Base-by-base conservation (phyloP, 495 filamentous ascomycete genomes). In the Cladorrhinum samala region DNA sequence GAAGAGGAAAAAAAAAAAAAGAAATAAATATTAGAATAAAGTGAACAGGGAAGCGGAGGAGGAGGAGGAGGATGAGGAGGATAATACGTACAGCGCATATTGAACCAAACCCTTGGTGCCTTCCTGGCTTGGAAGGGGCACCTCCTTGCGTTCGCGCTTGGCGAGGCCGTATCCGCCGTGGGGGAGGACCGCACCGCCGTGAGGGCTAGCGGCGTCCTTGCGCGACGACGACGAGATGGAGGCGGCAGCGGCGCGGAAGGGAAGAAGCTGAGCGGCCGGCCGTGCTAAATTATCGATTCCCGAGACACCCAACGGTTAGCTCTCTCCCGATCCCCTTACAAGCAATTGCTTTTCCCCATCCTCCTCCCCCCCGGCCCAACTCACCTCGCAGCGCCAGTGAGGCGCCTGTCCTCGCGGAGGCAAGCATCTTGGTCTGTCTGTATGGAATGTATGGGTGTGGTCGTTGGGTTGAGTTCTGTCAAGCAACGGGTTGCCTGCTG, bases 21-120 rank as follows among this genome's bases (percentile, higher is more conserved):
- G n/a, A n/a, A n/a, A n/a, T n/a, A n/a, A n/a, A n/a, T n/a, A n/a
- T n/a, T n/a, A n/a, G n/a, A n/a, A n/a, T n/a, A n/a, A n/a, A n/a
- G n/a, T n/a, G n/a, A n/a, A n/a, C n/a, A n/a, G n/a, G n/a, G n/a
- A n/a, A n/a, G n/a, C n/a, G n/a, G n/a, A n/a, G n/a, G n/a, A n/a
- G n/a, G n/a, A n/a, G n/a, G n/a, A n/a, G n/a, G n/a, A n/a, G n/a
- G n/a, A n/a, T n/a, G 9, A 11, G 5, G 50, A 36, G 13, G 6
- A 49, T 9, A 20, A 16, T 20, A 84, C 87, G 59, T 83, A 96
- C 91, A 98, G 76, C 55, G 91, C 92, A 77, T 94, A 97, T 87
- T 98, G 92, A 77, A 96, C 83, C 40, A 82, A 87, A 65, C 92
- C 91, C 78, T 96, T 91, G 72, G 89, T 95, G 57, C 83, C 85